phyloP scores from a whole-genome alignment of 495 filamentous ascomycete species.

The Penicillium argentinense region DNA sequence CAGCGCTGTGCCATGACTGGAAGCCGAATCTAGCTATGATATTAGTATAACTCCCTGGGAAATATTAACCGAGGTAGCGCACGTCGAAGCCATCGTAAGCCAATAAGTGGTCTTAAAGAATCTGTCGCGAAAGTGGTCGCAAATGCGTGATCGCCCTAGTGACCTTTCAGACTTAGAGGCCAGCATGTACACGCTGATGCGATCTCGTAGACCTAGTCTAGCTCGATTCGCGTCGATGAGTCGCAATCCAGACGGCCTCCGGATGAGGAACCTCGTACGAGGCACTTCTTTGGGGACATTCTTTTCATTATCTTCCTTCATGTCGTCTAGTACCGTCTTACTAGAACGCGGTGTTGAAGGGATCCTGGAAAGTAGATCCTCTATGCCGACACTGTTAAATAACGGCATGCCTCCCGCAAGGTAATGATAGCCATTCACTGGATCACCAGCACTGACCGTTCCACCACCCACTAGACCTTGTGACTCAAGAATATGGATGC shows the following conservation, averaged over 20 bases:
- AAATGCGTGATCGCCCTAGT: constrained; percentile 1
- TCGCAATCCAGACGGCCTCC: no score
- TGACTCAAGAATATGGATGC: constrained; percentile 4
- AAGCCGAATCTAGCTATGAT: constrained; percentile 26
- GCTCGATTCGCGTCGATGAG: not conserved
- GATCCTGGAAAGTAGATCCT: constrained; percentile 3
- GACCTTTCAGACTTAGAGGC: constrained; percentile 7
- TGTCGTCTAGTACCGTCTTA: not conserved
- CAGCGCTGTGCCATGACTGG: constrained; percentile 38
- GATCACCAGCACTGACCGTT: not conserved
- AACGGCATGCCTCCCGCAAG: constrained; percentile 5
- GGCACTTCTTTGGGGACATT: no score
- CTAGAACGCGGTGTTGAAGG: not conserved
- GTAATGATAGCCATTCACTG: constrained; percentile 8
- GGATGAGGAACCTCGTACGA: no score
- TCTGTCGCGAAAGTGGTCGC: not conserved
- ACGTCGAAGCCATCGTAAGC: constrained; percentile 9
- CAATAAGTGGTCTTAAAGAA: constrained; percentile 15
- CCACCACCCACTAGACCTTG: not conserved
- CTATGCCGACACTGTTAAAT: not conserved
- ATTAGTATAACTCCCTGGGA: constrained; percentile 4
- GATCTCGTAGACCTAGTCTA: not conserved
- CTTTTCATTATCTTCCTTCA: no score
- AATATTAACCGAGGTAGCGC: no score
- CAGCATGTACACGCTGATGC: not conserved